These are phyloP conservation scores for Omphalotus olearius DNA, from an alignment of 1,284 basidiomycete species.

Conservation along the genomic window DNA sequence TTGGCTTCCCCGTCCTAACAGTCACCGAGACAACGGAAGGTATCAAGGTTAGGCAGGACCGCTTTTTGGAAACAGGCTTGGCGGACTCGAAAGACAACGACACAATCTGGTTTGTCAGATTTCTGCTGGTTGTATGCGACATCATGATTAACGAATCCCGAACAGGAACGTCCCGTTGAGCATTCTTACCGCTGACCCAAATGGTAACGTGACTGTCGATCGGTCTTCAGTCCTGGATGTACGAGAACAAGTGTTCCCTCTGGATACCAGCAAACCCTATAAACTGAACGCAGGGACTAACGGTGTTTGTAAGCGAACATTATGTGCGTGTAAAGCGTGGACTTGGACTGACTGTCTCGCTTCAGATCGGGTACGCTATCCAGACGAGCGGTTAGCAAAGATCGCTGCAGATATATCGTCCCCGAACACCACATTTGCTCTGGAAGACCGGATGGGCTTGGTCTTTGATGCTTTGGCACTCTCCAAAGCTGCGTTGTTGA, in stretches of 20 bases:
- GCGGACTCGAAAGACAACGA: slow-evolving; percentile 83
- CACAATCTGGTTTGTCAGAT: slow-evolving; percentile 70
- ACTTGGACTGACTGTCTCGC: background rate
- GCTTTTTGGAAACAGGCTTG: slow-evolving; percentile 87
- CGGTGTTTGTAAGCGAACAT: slow-evolving; percentile 74
- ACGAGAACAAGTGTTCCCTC: slow-evolving; percentile 65
- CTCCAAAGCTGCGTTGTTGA: slow-evolving; percentile 76
- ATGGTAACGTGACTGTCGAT: slow-evolving; percentile 61
- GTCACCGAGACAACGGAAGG: slow-evolving; percentile 76
- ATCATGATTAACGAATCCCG: slow-evolving; percentile 12
- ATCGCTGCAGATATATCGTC: slow-evolving; percentile 81
- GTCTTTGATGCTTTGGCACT: slow-evolving; percentile 81
- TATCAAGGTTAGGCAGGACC: slow-evolving; percentile 82
- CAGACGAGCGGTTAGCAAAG: slow-evolving; percentile 73
- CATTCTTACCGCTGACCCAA: slow-evolving; percentile 59
- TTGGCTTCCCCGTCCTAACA: slow-evolving; percentile 86
- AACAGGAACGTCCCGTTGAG: slow-evolving; percentile 77
- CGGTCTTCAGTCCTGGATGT: slow-evolving; percentile 66
- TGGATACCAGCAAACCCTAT: slow-evolving; percentile 71
- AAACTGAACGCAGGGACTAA: slow-evolving; percentile 91
- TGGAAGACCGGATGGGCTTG: slow-evolving; percentile 89
- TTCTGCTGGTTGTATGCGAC: background rate
- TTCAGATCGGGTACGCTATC: slow-evolving; percentile 84
- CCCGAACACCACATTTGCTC: slow-evolving; percentile 60
- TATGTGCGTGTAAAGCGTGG: background rate